Conservation (phyloP, 2,329 filamentous ascomycete genomes). For the Colletotrichum lupini region DNA sequence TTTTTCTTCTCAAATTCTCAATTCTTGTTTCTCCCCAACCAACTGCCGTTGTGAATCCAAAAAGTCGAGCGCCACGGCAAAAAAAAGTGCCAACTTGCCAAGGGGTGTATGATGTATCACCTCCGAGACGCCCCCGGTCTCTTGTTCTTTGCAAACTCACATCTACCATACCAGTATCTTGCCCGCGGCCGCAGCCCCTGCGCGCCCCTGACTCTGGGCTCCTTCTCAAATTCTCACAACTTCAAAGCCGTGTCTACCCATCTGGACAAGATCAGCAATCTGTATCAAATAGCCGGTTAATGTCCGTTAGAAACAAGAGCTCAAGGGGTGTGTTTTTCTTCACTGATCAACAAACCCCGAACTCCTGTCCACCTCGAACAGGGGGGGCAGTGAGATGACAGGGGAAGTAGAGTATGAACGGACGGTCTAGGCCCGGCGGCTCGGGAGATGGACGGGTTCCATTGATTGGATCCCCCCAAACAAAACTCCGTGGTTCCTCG, state of each 20-base stretch:
- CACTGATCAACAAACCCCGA: slow-evolving; percentile 1
- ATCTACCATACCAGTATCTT: background rate
- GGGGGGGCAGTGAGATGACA: background rate
- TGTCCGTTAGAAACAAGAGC: background rate
- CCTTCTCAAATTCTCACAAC: background rate
- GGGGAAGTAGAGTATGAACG: background rate
- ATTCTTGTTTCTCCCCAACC: background rate
- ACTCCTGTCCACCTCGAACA: background rate
- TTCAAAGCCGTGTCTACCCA: slow-evolving; percentile 19
- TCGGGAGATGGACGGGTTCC: slow-evolving; percentile 12
- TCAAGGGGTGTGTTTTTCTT: background rate
- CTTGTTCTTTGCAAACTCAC: background rate
- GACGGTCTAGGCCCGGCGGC: slow-evolving; percentile 17
- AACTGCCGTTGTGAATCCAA: background rate
- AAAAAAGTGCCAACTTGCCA: background rate
- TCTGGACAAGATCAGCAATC: slow-evolving; percentile 13
- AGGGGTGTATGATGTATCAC: background rate
- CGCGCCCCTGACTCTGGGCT: background rate
- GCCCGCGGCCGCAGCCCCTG: background rate
- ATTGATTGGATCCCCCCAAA: slow-evolving; percentile 7
- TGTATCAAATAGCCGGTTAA: background rate
- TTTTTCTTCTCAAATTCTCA: background rate
- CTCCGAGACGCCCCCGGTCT: background rate
- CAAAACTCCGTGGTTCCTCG: background rate
- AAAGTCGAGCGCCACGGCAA: background rate